phyloP scores from a whole-genome alignment of 345 rosid species.

The Nephelium lappaceum region DNA sequence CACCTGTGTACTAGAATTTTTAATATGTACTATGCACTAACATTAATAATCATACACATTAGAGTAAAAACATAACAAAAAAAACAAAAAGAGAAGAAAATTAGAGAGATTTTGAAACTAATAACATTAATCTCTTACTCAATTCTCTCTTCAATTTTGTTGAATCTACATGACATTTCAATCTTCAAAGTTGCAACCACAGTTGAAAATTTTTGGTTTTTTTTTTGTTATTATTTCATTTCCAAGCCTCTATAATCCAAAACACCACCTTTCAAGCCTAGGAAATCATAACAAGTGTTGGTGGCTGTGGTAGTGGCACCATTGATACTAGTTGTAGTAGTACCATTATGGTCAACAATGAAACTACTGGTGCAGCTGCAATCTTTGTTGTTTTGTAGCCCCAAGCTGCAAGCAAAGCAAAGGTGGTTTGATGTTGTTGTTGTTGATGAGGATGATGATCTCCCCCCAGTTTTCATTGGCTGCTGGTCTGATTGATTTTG shows the following conservation, averaged over 20 bases:
- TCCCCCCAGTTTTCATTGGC: conserved; percentile 28
- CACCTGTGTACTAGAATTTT: conserved; percentile 12
- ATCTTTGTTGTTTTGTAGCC: conserved; percentile 52
- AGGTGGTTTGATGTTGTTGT: too few relatives aligned
- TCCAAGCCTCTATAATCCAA: conserved; percentile 68
- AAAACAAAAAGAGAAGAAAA: not conserved
- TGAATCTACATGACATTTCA: conserved; percentile 21
- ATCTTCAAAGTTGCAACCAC: not conserved
- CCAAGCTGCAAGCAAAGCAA: conserved; percentile 62
- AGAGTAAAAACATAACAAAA: not conserved
- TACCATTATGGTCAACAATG: not conserved
- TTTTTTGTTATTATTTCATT: conserved; percentile 43
- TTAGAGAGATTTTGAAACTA: conserved; percentile 24
- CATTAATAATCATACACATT: conserved; percentile 23
- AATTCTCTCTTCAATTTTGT: conserved; percentile 13
- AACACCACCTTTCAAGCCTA: conserved; percentile 69
- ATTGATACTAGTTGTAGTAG: conserved; percentile 9
- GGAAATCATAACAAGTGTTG: conserved; percentile 65
- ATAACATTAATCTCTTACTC: not conserved
- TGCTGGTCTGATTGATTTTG: conserved; percentile 29
- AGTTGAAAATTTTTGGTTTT: not conserved
- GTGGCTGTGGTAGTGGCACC: conserved; percentile 29
- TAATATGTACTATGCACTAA: not conserved
- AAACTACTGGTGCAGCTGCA: conserved; percentile 44
- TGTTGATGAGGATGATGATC: not conserved